These are phyloP conservation scores for Podaxis sp. DNA, from an alignment of 768 basidiomycete species.

Conservation along the genomic window DNA sequence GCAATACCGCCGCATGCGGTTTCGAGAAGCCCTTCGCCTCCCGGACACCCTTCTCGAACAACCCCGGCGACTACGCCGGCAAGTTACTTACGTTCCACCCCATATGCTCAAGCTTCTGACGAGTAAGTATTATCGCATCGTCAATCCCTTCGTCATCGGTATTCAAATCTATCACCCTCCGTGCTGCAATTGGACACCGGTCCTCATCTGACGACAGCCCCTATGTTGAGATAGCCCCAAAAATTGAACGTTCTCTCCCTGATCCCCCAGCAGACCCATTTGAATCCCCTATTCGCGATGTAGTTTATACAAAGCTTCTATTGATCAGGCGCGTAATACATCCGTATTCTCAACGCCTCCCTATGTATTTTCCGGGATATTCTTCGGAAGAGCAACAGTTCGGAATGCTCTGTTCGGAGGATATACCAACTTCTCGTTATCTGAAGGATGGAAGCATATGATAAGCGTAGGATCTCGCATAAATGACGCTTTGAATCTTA, in stretches of 20 bases:
- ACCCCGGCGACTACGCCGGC: background rate
- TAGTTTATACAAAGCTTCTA: too few relatives aligned
- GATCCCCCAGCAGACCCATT: conserved; percentile 6
- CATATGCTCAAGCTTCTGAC: background rate
- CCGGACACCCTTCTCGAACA: background rate
- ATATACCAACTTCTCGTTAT: conserved; percentile 18
- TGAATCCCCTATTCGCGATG: background rate
- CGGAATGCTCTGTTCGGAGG: background rate
- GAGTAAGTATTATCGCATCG: background rate
- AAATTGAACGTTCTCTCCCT: background rate
- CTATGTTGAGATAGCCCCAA: background rate
- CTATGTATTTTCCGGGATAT: conserved; percentile 17
- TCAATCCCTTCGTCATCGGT: background rate
- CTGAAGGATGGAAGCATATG: conserved; percentile 15
- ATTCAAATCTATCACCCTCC: background rate
- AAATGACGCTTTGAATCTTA: background rate
- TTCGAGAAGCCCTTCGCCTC: background rate
- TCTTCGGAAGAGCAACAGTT: conserved; percentile 13
- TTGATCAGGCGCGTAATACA: too few relatives aligned
- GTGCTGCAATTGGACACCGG: background rate
- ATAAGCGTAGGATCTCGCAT: background rate
- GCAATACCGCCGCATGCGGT: background rate
- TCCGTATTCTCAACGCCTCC: too few relatives aligned
- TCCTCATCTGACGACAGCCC: background rate
- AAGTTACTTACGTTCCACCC: background rate